phyloP scores from a whole-genome alignment of 371 early-diverging fungal species.

The Coemansia linderi region DNA sequence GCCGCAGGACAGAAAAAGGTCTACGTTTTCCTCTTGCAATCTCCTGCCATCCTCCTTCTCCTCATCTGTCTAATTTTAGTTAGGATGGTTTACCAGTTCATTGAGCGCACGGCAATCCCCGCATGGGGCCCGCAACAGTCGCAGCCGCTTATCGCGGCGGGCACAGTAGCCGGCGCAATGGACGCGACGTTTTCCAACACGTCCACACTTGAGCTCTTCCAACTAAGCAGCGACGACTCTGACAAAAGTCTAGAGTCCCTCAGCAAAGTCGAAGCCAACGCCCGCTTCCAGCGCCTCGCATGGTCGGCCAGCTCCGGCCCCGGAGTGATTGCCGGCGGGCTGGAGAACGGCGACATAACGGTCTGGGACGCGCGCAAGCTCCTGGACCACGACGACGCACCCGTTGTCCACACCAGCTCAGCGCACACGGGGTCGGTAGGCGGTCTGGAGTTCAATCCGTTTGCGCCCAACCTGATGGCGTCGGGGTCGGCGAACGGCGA shows the following conservation, averaged over 20 bases:
- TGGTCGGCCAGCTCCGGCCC: conserved; percentile 67
- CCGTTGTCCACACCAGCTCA: conserved; percentile 66
- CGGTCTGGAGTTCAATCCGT: conserved; percentile 90
- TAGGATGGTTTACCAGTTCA: conserved; percentile 62
- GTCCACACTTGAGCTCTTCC: conserved; percentile 88
- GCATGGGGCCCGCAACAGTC: conserved; percentile 77
- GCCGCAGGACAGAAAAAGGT: background rate
- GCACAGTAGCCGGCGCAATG: conserved; percentile 94
- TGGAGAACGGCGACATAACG: conserved; percentile 90
- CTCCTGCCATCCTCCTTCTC: background rate
- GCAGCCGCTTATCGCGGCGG: conserved; percentile 82
- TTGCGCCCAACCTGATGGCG: conserved; percentile 84
- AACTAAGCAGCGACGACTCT: conserved; percentile 57
- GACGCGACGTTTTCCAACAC: conserved; percentile 93
- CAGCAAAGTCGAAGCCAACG: conserved; percentile 33
- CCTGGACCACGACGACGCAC: conserved; percentile 58
- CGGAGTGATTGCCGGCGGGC: conserved; percentile 92
- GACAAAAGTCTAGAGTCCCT: background rate
- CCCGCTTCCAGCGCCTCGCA: conserved; percentile 84
- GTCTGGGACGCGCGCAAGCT: conserved; percentile 86
- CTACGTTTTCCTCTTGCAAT: background rate
- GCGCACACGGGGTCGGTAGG: conserved; percentile 87
- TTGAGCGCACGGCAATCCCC: conserved; percentile 78
- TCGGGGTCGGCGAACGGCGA: conserved; percentile 91
- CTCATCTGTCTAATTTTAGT: background rate